Base-by-base conservation (phyloP, 2,329 filamentous ascomycete genomes). In the Cytospora chrysosperma region DNA sequence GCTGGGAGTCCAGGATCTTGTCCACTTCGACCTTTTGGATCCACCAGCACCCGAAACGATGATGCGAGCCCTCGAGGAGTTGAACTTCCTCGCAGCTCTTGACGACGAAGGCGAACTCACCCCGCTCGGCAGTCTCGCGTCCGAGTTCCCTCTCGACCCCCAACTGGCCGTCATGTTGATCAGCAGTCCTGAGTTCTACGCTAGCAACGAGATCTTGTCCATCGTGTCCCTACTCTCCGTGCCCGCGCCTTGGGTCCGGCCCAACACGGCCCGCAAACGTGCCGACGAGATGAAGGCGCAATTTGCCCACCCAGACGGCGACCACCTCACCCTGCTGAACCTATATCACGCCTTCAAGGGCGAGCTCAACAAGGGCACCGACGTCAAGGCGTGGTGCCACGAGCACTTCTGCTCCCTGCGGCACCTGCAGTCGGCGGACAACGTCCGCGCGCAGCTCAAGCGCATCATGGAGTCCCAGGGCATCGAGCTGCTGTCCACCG, bases 21-120 rank as follows among this genome's bases (percentile, higher is more conserved):
- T 99, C 13, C 95, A 99, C 78, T 99, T 99, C 73, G 96, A 99
- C 74, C 84, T 99, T 55, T 98, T 99, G 94, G 95, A 99, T 71
- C 95, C 95, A 27, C 95, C 95, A 0, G 94, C 96, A 1, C 96
- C 95, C 0, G 96, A 99, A 79, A 99, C 96, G 12, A 88, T 99
- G 77, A 99, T 99, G 94, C 88, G 96, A 69, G 95, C 95, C 3
- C 81, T 99, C 26, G 95, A 99, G 76, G 95, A 99, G 79, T 87
- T 99, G 62, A 99, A 99, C 77, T 99, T 97, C 75, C 85, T 99
- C 19, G 93, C 94, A 17, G 98, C 95, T 76, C 85, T 99, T 7
- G 93, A 99, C 72, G 95, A 99, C 71, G 94, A 99, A 69, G 95
- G 95, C 70, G 91, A 97, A 72, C 85, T 99, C 65, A 99, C 95